Percentiles rank a stretch among this genome's conserved stretches.
Evolutionary conservation across 2,329 filamentous ascomycete genomes (phyloP).

Genomic region (Ophiostoma montium): DNA sequence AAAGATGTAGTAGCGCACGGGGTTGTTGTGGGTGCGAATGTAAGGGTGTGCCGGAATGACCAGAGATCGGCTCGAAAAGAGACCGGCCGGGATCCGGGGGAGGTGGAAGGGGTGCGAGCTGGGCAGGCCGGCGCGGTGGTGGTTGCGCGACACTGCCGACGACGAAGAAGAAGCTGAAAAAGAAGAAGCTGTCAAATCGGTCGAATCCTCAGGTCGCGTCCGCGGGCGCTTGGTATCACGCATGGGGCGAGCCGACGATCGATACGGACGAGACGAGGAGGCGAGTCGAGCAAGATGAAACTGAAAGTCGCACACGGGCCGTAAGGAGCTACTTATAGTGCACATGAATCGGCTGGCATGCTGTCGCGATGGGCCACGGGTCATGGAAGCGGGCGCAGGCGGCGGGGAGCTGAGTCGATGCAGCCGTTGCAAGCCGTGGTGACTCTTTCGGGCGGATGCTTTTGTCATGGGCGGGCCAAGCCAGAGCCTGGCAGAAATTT

Average conservation of each 20-base stretch:
- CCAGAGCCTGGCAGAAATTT: neutral
- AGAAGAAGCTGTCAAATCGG: too few relatives aligned
- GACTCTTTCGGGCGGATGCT: constrained; percentile 4
- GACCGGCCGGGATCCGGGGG: too few relatives aligned
- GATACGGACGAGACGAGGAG: neutral
- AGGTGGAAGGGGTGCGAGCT: too few relatives aligned
- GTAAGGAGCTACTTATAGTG: neutral
- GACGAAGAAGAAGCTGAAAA: neutral
- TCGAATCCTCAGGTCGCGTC: too few relatives aligned
- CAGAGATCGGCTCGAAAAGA: too few relatives aligned
- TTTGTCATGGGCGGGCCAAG: neutral
- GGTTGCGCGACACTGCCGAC: neutral
- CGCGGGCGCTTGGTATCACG: neutral
- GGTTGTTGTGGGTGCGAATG: too few relatives aligned
- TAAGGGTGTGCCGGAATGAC: too few relatives aligned
- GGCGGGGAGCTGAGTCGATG: neutral
- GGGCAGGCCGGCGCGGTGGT: too few relatives aligned
- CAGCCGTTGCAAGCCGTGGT: constrained; percentile 2
- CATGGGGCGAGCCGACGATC: neutral
- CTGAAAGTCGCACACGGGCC: neutral
- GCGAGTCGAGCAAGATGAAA: neutral
- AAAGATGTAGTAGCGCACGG: too few relatives aligned
- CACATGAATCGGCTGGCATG: constrained; percentile 2
- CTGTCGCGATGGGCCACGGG: neutral
- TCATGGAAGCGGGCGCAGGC: neutral